Evolutionary conservation across 225 moss, liverwort and hornwort species (phyloP).

Genomic region (Bryoerythrophyllum caledonicum): DNA sequence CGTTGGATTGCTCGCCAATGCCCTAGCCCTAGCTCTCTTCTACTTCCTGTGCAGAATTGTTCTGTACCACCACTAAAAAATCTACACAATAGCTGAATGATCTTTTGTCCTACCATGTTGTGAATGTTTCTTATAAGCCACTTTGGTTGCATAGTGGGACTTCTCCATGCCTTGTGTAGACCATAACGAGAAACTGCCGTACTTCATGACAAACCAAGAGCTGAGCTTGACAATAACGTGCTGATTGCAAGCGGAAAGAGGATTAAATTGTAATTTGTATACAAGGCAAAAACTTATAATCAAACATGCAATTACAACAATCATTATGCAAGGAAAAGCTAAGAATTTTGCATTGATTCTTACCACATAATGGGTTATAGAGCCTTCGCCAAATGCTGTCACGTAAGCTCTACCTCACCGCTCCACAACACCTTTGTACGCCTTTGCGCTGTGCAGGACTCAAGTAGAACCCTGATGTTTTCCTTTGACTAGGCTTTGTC

Average conservation of each 20-base stretch:
- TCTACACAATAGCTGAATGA: not conserved
- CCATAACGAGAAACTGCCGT: not conserved
- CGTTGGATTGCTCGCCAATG: not conserved
- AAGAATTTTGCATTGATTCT: not conserved
- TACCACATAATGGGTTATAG: not conserved
- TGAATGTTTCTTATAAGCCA: not conserved
- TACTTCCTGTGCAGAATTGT: not conserved
- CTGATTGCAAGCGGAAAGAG: not conserved
- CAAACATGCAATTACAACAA: not conserved
- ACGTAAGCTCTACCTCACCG: too few relatives aligned
- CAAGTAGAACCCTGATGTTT: too few relatives aligned
- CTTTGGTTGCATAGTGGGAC: not conserved
- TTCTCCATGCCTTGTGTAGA: not conserved
- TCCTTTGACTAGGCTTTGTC: not conserved
- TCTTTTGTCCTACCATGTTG: not conserved
- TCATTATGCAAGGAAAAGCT: not conserved
- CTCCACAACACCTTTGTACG: too few relatives aligned
- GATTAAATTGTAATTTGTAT: not conserved
- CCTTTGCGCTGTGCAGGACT: too few relatives aligned
- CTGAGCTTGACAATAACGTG: not conserved
- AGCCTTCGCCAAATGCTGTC: not conserved
- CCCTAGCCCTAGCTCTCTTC: not conserved
- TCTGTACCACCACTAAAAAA: not conserved
- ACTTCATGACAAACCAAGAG: not conserved
- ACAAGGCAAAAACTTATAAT: too few relatives aligned